phyloP scores from a whole-genome alignment of 192 early-diverging fungal species.

The Blastocladiella britannica region DNA sequence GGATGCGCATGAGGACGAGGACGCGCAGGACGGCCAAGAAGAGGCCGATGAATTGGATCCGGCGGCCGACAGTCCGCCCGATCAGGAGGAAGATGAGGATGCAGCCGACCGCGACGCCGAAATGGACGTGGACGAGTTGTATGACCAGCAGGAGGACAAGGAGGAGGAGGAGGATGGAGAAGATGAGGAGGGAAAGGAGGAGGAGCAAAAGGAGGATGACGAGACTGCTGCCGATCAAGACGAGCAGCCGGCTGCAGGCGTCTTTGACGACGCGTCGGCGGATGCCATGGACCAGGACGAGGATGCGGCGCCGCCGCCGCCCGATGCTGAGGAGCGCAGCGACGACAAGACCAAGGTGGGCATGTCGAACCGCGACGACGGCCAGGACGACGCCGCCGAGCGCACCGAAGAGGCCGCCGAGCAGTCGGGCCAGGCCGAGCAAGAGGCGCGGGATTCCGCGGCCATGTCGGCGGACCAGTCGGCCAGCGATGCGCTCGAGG shows the following conservation, averaged over 20 bases:
- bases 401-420: constrained; percentile 41
- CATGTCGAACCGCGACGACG: not conserved
- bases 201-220: constrained; percentile 13
- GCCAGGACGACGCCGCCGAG: not conserved
- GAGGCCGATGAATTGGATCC: constrained; percentile 23
- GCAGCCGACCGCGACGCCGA: constrained; percentile 32
- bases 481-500: not conserved
- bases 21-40: constrained; percentile 15
- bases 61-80: constrained; percentile 23
- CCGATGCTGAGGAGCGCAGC: not conserved
- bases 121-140: constrained; percentile 15
- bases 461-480: not conserved
- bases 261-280: constrained; percentile 9
- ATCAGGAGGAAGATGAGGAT: constrained; percentile 26
- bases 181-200: constrained; percentile 9
- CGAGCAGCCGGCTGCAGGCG: constrained; percentile 14
- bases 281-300: constrained; percentile 23
- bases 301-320: constrained; percentile 25
- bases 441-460: constrained; percentile 21
- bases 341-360: constrained; percentile 2
- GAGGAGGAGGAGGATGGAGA: constrained; percentile 7
- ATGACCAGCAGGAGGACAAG: constrained; percentile 16
- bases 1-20: constrained; percentile 16
- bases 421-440: constrained; percentile 19
- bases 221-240: constrained; percentile 37